Conservation (phyloP, 176 grass and related monocot genomes). For the Lolium rigidum region DNA sequence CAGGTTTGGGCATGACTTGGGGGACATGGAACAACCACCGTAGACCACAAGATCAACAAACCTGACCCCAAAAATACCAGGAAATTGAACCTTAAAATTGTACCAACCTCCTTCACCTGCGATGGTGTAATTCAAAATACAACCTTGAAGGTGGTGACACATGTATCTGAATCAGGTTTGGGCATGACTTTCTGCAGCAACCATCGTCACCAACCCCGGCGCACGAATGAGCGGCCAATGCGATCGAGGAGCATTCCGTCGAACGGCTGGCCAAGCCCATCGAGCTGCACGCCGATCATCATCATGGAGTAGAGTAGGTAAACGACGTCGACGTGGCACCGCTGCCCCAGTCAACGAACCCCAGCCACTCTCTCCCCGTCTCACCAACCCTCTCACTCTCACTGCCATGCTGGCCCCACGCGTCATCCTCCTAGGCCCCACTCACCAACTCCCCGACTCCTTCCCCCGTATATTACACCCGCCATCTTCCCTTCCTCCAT, state of each 20-base stretch:
- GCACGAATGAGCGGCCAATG: background rate
- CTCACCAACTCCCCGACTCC: conserved; percentile 41
- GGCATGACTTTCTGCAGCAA: background rate
- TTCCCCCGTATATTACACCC: conserved; percentile 39
- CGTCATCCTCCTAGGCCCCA: background rate
- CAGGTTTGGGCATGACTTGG: too few species aligned
- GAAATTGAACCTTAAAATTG: background rate
- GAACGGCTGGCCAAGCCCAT: background rate
- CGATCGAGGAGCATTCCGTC: background rate
- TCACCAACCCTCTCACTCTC: conserved; percentile 41
- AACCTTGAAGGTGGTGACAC: background rate
- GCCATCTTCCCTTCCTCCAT: conserved; percentile 15
- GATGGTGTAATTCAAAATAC: background rate
- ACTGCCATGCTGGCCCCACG: background rate
- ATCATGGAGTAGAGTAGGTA: conserved; percentile 37
- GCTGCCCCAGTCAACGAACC: conserved; percentile 44
- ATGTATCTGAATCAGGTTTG: too few species aligned
- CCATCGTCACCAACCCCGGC: conserved; percentile 15
- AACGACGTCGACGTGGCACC: conserved; percentile 45
- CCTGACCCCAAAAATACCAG: too few species aligned
- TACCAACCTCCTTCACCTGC: background rate
- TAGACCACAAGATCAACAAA: too few species aligned
- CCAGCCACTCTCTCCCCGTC: background rate
- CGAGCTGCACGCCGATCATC: background rate
- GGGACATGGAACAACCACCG: too few species aligned